These are phyloP conservation scores for Lepidium africanum DNA, from an alignment of 345 rosid genomes.

Conservation along the genomic window DNA sequence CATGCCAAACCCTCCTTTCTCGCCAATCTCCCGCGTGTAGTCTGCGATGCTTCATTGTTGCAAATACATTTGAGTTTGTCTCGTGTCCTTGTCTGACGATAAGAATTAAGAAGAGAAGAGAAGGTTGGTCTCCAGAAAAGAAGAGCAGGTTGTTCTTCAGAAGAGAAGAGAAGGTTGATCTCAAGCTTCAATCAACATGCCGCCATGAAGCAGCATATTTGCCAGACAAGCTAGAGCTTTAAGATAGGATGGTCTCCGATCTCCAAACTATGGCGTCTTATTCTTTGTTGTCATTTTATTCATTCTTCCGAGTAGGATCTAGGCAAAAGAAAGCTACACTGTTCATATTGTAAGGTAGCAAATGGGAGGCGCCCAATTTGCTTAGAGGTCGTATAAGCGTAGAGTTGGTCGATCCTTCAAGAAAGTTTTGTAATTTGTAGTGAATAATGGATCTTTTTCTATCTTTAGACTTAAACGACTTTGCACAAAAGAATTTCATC, in stretches of 20 bases:
- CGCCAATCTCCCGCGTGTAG: constrained; percentile 83
- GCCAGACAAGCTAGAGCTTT: constrained; percentile 1
- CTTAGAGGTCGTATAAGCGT: constrained; percentile 24
- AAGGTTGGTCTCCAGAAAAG: constrained; percentile 8
- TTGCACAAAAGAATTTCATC: constrained; percentile 15
- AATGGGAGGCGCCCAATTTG: constrained; percentile 30
- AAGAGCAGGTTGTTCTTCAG: constrained; percentile 7
- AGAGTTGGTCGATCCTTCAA: constrained; percentile 23
- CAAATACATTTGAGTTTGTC: constrained; percentile 1
- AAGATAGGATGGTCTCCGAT: constrained; percentile 11
- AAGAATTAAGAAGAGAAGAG: constrained; percentile 11
- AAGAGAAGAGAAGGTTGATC: constrained; percentile 9
- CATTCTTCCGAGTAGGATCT: constrained; percentile 33
- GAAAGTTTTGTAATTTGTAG: constrained; percentile 31
- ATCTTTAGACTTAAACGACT: neutral
- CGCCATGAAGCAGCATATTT: constrained; percentile 4
- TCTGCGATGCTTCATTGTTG: neutral
- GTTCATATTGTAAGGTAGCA: constrained; percentile 44
- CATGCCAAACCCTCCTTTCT: constrained; percentile 72
- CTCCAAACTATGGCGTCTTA: constrained; percentile 2
- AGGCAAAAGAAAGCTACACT: constrained; percentile 30
- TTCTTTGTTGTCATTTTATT: constrained; percentile 25
- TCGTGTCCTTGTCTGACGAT: neutral
- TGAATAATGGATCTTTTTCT: constrained; percentile 29
- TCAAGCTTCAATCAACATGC: neutral